Evolutionary conservation across 176 grass and related monocot genomes (phyloP), one percentile per base, ranked within the genome.

Genomic region (Hordeum marinum): DNA sequence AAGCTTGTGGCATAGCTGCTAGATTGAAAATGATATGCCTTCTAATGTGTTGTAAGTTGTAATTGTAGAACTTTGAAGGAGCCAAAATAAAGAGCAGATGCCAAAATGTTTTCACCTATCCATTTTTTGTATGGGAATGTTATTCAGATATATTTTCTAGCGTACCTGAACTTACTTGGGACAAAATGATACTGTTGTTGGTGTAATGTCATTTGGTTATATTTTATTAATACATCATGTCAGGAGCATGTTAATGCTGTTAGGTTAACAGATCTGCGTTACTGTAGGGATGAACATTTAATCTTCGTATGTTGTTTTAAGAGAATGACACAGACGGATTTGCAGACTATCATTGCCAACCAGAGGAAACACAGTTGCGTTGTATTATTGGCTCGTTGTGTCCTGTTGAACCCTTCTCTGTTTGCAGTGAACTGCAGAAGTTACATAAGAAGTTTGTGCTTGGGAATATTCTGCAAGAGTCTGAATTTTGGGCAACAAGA

Each of bases 401-500:
- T 40, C 18, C 42, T 57, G 6, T 73, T 94, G 41, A 79, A 40
- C 48, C 24, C 29, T 59, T 75, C 42, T 85, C 58, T 67, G 35
- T 75, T 85, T 78, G 26, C 91, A 95, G 93, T 79, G 93, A 95
- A 88, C 83, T 98, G 74, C 96, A 95, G 87, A 98, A 93, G 77
- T 83, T 98, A 63, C 96, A 98, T 81, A 98, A 89, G 78, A 92
- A 98, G 84, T 93, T 98, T 71, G 96, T 98, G 83, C 80, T 95
- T 82, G 86, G 96, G 35, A 89, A 91, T 74, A 77, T 98, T 63
- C 82, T 98, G 60, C 92, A 88, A 41, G 95, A 98, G 63, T 88
- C 91, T 85, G 95, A 98, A 82, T 98, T 98, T 93, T 98, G 95
- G 95, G 91, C 93, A 61, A 93, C 95, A 75, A 91, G 95, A 77